phyloP scores from a whole-genome alignment of 805 yeast genomes.

The Wickerhamomyces canadensis region DNA sequence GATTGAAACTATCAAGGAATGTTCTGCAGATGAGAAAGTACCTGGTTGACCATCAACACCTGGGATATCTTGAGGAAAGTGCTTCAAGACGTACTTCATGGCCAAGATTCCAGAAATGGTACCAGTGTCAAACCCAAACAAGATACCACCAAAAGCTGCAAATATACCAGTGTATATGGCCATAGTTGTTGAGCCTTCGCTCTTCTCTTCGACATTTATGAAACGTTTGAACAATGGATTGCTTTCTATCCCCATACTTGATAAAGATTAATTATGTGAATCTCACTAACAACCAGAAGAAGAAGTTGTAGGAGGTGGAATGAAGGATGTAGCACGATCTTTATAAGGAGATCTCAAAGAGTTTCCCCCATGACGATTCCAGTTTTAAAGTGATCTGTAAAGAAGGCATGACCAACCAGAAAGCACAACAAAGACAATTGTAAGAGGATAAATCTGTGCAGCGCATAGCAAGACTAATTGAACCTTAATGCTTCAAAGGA shows the following conservation, averaged over 20 bases:
- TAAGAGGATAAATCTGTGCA: too few relatives aligned
- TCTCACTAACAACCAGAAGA: neutral
- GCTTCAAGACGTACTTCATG: constrained; percentile 49
- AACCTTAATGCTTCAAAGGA: too few relatives aligned
- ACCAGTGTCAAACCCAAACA: constrained; percentile 68
- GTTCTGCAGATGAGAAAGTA: constrained; percentile 39
- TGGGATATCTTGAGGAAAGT: constrained; percentile 33
- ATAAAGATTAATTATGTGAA: neutral
- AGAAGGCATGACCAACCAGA: too few relatives aligned
- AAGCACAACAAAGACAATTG: too few relatives aligned
- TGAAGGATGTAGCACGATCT: too few relatives aligned
- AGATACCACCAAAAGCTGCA: constrained; percentile 63
- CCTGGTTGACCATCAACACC: constrained; percentile 30
- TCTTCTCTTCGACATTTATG: constrained; percentile 41
- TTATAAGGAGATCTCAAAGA: too few relatives aligned
- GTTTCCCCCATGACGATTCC: too few relatives aligned
- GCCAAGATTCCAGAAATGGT: constrained; percentile 61
- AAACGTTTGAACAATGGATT: constrained; percentile 34
- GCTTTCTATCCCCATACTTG: constrained; percentile 25
- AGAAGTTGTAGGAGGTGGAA: too few relatives aligned
- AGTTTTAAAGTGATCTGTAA: too few relatives aligned
- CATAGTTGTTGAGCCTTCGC: constrained; percentile 41
- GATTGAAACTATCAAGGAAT: constrained; percentile 65
- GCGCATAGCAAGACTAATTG: too few relatives aligned
- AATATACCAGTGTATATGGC: constrained; percentile 52